Evolutionary conservation across 1,284 basidiomycete genomes (phyloP), one percentile per base, ranked within the genome.

Genomic region (Boletus semigastroideus): DNA sequence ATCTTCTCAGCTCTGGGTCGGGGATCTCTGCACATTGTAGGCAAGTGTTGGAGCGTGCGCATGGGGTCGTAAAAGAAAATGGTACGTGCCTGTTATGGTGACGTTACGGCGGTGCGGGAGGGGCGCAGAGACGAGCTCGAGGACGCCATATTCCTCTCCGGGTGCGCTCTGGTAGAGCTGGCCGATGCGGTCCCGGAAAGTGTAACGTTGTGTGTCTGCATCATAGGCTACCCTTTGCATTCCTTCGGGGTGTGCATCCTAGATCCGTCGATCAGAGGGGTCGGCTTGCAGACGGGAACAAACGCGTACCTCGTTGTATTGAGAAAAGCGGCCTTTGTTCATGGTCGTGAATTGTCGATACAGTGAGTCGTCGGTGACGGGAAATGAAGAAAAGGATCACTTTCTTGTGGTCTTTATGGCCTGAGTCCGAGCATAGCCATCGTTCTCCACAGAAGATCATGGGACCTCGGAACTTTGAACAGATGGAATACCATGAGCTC

Each of bases 221-320:
- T 84, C 82, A 51, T 84, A 84, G 5, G 65, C 77, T 10, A 78
- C 71, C 6, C 82, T 72, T 34, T 64, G 65, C 62, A 82, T 70
- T 36, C 81, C 82, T 45, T 76, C 71, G 39, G 78, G 75, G 46
- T 65, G 63, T 10, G 64, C 37, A 47, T 84, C 81, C 80, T 82
- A 38, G 22, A 22, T 22, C 5, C 4, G 22, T 43, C 46, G 42
- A 43, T 48, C 27, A 25, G 11, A 11, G 3, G n/a, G 22, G 22
- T 5, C 22, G 22, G 22, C 4, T 22, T 22, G 4, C 22, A 22
- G 22, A 22, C 22, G 22, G 22, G 22, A 22, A 22, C 22, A 22
- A 22, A 22, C 22, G 22, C 63, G 20, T 53, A 74, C 75, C 62
- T 76, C 76, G 37, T 73, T 63, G 43, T 59, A 64, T 40, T 75